Percentiles rank a stretch among this genome's conserved stretches.
phyloP scores from a whole-genome alignment of 352 stramenopile species.

The Plasmopara muralis region DNA sequence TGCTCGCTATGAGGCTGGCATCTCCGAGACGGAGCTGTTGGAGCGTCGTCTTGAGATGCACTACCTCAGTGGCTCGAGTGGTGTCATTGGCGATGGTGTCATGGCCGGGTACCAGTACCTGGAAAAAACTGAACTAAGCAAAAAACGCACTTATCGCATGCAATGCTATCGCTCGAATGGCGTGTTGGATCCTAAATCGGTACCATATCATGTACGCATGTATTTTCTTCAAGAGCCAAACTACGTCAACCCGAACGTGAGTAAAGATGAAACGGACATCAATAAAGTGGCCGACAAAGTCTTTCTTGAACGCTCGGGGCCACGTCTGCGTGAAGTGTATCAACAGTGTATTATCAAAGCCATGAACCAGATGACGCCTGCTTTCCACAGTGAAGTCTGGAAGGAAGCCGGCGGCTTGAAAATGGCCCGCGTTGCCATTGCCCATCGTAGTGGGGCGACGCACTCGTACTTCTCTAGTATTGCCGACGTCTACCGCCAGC shows the following conservation, averaged over 20 bases:
- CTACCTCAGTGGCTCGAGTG: constrained; percentile 60
- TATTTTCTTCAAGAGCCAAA: constrained; percentile 77
- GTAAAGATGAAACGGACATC: constrained; percentile 63
- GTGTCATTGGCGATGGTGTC: constrained; percentile 73
- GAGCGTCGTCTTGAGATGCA: constrained; percentile 76
- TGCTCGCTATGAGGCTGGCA: constrained; percentile 39
- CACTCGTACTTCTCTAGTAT: constrained; percentile 86
- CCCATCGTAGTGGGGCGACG: constrained; percentile 67
- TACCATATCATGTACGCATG: constrained; percentile 80
- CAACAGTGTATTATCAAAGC: constrained; percentile 70
- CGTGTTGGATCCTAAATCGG: constrained; percentile 59
- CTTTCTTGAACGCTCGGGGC: constrained; percentile 64
- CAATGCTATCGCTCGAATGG: constrained; percentile 82
- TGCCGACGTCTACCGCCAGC: constrained; percentile 77
- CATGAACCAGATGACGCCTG: constrained; percentile 66
- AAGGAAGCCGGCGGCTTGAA: constrained; percentile 62
- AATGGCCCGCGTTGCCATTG: constrained; percentile 73
- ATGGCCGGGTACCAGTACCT: constrained; percentile 74
- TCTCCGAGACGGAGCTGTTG: constrained; percentile 64
- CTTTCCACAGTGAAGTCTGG: constrained; percentile 79
- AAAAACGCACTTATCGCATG: constrained; percentile 67
- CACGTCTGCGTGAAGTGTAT: constrained; percentile 68
- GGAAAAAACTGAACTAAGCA: constrained; percentile 43
- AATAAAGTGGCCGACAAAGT: constrained; percentile 68
- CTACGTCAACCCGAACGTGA: constrained; percentile 50